Conservation (phyloP, 2,329 filamentous ascomycete genomes). For the Talaromyces islandicus region DNA sequence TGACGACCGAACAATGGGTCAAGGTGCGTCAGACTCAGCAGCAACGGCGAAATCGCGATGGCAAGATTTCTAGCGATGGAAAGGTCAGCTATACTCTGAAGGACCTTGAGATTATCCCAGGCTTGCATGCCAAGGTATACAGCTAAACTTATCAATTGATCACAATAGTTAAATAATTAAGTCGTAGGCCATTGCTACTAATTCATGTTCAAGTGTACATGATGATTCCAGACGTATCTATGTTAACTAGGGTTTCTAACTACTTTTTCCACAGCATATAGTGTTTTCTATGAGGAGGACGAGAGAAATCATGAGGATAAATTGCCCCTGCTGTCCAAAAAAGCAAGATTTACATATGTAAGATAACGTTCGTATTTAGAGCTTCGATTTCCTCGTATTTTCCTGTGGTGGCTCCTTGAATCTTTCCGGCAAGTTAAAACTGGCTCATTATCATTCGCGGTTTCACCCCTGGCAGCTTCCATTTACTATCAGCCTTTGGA, state of each 20-base stretch:
- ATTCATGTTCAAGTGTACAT: too few relatives aligned
- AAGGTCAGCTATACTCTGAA: slow-evolving; percentile 30
- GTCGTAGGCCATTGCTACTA: too few relatives aligned
- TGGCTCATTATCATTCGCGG: not conserved
- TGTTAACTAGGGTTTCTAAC: too few relatives aligned
- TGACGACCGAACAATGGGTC: slow-evolving; percentile 38
- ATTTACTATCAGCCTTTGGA: not conserved
- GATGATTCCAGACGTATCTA: too few relatives aligned
- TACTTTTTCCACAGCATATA: too few relatives aligned
- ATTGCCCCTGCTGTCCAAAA: too few relatives aligned
- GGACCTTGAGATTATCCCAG: slow-evolving; percentile 38
- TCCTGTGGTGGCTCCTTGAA: not conserved
- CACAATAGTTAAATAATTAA: too few relatives aligned
- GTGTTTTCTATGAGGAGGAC: not conserved
- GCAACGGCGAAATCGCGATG: slow-evolving; percentile 24
- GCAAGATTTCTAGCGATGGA: slow-evolving; percentile 29
- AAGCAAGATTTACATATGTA: too few relatives aligned
- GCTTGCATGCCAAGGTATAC: slow-evolving; percentile 35
- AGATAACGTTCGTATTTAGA: not conserved
- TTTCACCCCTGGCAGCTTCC: not conserved
- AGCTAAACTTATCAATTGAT: slow-evolving; percentile 14
- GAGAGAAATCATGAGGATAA: too few relatives aligned
- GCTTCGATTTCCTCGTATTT: not conserved
- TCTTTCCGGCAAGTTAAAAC: not conserved
- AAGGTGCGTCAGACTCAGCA: slow-evolving; percentile 38